Evolutionary conservation across 257 asterid genomes (phyloP).

Genomic region (Ehretia macrophylla): DNA sequence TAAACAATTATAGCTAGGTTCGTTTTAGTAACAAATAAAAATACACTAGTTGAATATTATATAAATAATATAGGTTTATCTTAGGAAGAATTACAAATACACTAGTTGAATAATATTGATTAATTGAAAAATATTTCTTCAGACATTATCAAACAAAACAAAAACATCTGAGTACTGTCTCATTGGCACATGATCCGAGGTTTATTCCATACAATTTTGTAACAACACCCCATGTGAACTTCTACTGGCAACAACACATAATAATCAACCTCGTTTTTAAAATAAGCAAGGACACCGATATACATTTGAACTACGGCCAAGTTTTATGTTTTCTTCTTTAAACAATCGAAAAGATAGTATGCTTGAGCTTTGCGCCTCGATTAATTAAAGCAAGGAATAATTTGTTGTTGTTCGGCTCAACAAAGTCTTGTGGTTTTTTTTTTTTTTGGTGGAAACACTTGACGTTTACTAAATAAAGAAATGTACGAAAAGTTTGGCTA

Average conservation of each 20-base stretch:
- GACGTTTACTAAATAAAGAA: no score
- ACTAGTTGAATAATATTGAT: no score
- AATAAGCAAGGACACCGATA: neutral
- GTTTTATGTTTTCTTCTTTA: no score
- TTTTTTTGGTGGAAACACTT: no score
- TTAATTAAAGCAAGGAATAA: conserved; percentile 1
- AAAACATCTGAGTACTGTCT: conserved; percentile 2
- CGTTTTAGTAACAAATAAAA: no score
- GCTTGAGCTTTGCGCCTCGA: neutral
- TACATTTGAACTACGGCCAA: neutral
- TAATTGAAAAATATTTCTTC: neutral
- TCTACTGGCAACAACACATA: neutral
- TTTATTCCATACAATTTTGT: conserved; percentile 10
- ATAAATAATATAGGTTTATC: no score
- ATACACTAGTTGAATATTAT: no score
- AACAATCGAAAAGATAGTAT: neutral
- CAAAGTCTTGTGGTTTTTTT: no score
- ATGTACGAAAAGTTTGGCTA: no score
- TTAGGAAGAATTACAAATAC: no score
- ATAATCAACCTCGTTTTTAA: neutral
- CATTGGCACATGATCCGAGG: conserved; percentile 20
- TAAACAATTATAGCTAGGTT: no score
- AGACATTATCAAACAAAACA: neutral
- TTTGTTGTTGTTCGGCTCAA: neutral
- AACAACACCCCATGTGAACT: conserved; percentile 1